Conservation (phyloP, 176 grass and related monocot genomes). For the Guadua angustifolia region DNA sequence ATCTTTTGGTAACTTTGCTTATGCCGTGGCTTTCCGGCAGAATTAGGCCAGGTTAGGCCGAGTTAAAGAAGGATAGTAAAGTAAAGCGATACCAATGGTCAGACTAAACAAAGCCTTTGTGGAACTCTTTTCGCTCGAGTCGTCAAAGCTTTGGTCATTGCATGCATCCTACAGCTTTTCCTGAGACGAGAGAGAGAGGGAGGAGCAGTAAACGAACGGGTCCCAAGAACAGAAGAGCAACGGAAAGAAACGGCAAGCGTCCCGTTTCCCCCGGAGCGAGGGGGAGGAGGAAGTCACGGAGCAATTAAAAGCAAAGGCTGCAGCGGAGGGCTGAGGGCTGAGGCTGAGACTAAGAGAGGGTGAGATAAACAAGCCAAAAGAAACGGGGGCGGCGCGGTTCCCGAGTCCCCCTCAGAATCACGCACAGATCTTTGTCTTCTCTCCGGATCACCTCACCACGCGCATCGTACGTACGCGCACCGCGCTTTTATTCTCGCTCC, state of each 20-base stretch:
- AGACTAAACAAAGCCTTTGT: constrained; percentile 21
- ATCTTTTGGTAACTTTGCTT: not conserved
- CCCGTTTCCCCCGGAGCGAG: not conserved
- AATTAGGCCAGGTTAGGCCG: constrained; percentile 36
- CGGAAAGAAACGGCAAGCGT: constrained; percentile 1
- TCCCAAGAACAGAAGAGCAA: not conserved
- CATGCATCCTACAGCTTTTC: constrained; percentile 2
- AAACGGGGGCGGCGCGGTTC: constrained; percentile 43
- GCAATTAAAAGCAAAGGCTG: constrained; percentile 51
- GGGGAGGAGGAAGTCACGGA: constrained; percentile 52
- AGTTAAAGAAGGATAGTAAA: not conserved
- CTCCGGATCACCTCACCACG: constrained; percentile 1
- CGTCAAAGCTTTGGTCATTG: constrained; percentile 43
- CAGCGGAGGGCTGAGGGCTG: not conserved
- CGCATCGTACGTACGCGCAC: constrained; percentile 11
- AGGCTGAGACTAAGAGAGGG: not conserved
- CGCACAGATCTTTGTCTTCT: constrained; percentile 67
- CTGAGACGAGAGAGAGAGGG: not conserved
- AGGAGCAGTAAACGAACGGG: not conserved
- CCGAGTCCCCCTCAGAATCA: constrained; percentile 52
- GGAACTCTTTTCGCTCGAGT: constrained; percentile 25
- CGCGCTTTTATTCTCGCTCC: not conserved
- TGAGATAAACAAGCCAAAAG: constrained; percentile 29
- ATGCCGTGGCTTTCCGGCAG: constrained; percentile 28
- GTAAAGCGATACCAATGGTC: constrained; percentile 3